A percentile compares a stretch with the other conserved stretches of the same genome.
Evolutionary conservation across 1,284 basidiomycete genomes (phyloP).

Genomic region (Mycena citricolor): DNA sequence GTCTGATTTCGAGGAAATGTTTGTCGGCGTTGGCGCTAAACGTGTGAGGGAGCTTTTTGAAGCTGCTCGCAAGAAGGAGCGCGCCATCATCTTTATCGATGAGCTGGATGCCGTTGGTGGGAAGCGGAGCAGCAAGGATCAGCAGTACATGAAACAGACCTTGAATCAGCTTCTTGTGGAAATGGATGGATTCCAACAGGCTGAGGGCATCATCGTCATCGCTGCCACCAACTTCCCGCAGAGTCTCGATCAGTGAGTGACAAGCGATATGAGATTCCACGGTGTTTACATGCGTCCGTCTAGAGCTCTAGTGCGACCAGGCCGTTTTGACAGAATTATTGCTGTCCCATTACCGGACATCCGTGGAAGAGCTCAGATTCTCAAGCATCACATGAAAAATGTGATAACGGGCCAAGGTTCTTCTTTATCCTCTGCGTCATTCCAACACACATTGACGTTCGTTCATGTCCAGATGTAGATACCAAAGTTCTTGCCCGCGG

Average conservation of each 20-base stretch:
- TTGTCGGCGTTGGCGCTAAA: constrained; percentile 94
- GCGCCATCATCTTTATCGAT: constrained; percentile 94
- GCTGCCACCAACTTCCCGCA: constrained; percentile 96
- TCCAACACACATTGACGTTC: constrained; percentile 8
- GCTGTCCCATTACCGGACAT: constrained; percentile 89
- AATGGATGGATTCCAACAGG: constrained; percentile 91
- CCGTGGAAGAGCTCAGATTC: constrained; percentile 83
- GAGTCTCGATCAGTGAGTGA: constrained; percentile 79
- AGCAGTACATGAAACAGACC: constrained; percentile 89
- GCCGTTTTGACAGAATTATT: constrained; percentile 90
- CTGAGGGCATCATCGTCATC: constrained; percentile 90
- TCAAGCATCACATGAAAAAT: constrained; percentile 86
- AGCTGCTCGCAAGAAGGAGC: constrained; percentile 91
- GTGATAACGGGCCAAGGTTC: constrained; percentile 65
- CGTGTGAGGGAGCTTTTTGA: constrained; percentile 95
- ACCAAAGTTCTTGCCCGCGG: constrained; percentile 85
- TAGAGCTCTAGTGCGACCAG: constrained; percentile 89
- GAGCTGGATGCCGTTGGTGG: constrained; percentile 93
- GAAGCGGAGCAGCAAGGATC: constrained; percentile 86
- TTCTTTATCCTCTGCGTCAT: constrained; percentile 20
- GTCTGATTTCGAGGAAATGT: constrained; percentile 98
- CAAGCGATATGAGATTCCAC: constrained; percentile 8
- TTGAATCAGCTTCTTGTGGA: constrained; percentile 94
- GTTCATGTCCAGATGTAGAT: constrained; percentile 70
- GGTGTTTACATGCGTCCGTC: constrained; percentile 22